Percentiles rank a stretch among this genome's conserved stretches.
These are phyloP conservation scores for Tirmania nivea DNA, from an alignment of 495 filamentous ascomycete species.

Conservation along the genomic window DNA sequence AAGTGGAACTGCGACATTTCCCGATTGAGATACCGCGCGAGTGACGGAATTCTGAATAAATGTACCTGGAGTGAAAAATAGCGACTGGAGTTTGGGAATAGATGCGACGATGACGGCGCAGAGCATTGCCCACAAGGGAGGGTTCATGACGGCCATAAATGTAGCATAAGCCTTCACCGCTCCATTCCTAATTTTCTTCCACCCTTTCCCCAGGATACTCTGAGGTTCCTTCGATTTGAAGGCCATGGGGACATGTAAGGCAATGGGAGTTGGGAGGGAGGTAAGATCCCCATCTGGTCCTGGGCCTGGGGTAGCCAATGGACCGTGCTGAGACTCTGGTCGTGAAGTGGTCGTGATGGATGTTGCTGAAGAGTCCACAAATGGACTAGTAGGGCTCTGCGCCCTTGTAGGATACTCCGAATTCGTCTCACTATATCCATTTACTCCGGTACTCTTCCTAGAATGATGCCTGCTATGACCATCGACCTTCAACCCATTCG, in stretches of 20 bases:
- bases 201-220: background rate
- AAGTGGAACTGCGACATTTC: constrained; percentile 77
- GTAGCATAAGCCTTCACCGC: background rate
- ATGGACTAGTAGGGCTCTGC: background rate
- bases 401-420: background rate
- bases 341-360: background rate
- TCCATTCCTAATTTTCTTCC: background rate
- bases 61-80: constrained; percentile 77
- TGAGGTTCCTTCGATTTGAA: background rate
- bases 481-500: background rate
- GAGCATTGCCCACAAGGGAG: constrained; percentile 93
- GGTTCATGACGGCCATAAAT: constrained; percentile 89
- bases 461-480: constrained; percentile 5
- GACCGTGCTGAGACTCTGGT: background rate
- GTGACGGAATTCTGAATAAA: constrained; percentile 88
- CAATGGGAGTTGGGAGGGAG: background rate
- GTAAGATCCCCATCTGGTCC: background rate
- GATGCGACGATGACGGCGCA: constrained; percentile 72
- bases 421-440: constrained; percentile 5
- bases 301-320: too few species aligned
- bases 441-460: constrained; percentile 8
- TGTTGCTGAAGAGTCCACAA: background rate
- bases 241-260: too few species aligned
- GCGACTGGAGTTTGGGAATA: constrained; percentile 55
- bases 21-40: constrained; percentile 61